phyloP scores from a whole-genome alignment of 2,329 filamentous ascomycete species.

The Dryadomyces quercivorus region DNA sequence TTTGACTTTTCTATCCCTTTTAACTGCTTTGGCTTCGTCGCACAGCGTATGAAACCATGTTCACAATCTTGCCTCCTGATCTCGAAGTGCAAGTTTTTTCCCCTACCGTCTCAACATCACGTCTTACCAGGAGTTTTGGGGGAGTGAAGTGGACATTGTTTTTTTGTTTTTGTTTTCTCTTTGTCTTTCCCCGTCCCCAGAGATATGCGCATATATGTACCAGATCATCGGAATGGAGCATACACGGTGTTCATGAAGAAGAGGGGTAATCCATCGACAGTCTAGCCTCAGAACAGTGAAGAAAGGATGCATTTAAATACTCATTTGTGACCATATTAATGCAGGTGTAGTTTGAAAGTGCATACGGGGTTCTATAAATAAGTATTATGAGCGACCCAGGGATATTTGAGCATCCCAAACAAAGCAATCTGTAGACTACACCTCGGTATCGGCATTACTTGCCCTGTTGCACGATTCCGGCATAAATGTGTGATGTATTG shows the following conservation, averaged over 20 bases:
- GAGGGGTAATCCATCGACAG: background rate
- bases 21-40: background rate
- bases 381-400: too few species aligned
- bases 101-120: background rate
- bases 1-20: background rate
- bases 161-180: background rate
- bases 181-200: background rate
- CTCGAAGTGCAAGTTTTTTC: background rate
- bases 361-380: constrained; percentile 23
- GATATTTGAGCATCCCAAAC: background rate
- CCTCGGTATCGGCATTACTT: too few species aligned
- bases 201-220: background rate
- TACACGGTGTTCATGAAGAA: background rate
- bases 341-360: constrained; percentile 20
- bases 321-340: background rate
- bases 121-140: background rate
- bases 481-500: too few species aligned
- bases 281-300: background rate
- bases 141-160: background rate
- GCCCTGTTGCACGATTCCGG: too few species aligned
- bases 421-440: too few species aligned
- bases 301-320: background rate
- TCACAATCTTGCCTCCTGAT: background rate
- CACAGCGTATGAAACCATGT: background rate
- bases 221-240: background rate